Evolutionary conservation across 129 eudicot genomes (phyloP), one percentile per base, ranked within the genome.

Genomic region (Chrysanthemum seticuspe): DNA sequence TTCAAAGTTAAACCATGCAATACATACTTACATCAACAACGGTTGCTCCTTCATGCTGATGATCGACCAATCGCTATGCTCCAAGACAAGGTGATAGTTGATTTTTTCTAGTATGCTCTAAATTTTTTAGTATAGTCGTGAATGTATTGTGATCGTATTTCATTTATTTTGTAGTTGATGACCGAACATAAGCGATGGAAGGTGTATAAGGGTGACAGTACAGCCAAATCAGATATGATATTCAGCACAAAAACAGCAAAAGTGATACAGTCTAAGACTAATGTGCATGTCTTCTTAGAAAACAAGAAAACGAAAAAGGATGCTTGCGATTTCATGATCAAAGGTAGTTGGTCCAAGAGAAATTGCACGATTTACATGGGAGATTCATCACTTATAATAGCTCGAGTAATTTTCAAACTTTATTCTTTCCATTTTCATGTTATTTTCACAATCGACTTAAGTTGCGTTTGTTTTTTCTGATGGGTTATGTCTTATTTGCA

Each of bases 331-430:
- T 78, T 72, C 19, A 53, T 55, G 52, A 52, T 83, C 65, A 79
- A 80, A 70, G 88, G 91, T 58, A 83, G 86, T 74, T 86, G 84
- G 87, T 69, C 83, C 7, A 81, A 75, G 66, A 78, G 80, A 65
- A 67, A 79, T 1, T 83, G 86, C 65, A 60, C 62, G 0, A 69
- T 86, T 55, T 81, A 40, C 19, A 71, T 79, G 57, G 88, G 86
- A 51, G 69, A 75, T 50, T 67, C 84, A 13, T 73, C 85, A 29
- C 56, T 55, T 4, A 75, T 69, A 67, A 68, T 86, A 58, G 91
- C 86, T 34, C 80, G 6, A 1, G 54, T 65, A 51, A 47, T 31
- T 19, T n/a, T 62, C 9, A 5, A 21, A 23, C 19, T 27, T 56
- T 54, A 50, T 13, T 2, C 65, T 13, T 19, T 31, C 40, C 40